Evolutionary conservation across 352 stramenopile genomes (phyloP), one percentile per base, ranked within the genome.

Genomic region (Phytophthora foliorum): DNA sequence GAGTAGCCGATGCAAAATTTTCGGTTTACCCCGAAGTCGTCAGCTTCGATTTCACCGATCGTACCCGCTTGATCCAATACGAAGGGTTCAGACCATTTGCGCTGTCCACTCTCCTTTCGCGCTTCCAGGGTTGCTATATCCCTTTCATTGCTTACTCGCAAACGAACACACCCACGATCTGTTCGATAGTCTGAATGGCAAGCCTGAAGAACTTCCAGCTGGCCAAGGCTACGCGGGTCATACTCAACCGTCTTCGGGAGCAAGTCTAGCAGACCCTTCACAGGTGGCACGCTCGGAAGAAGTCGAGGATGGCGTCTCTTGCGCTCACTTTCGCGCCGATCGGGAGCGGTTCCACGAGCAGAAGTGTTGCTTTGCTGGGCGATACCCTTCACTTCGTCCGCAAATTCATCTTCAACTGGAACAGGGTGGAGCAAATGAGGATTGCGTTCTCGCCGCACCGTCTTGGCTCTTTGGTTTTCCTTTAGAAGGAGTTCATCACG

Each of bases 1-100:
- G 86, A 92, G 68, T 93, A 95, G 1, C 89, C 89, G 22, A 97
- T 88, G 36, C 82, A 91, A 71, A 88, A 94, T 53, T 88, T 88
- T 24, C 83, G 75, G 50, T 91, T 85, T 31, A 69, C 63, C 21
- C 64, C 77, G 22, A 79, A 90, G 62, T 94, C 81, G n/a, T 81
- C 78, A 3, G 86, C 70, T 61, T 94, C 85, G 54, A 94, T 76
- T 48, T 94, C 84, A 21, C 86, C 88, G 55, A 82, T 88, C 10
- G 88, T 94, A 38, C 88, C 88, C 1, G 80, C 82, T 72, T 94
- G 81, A 54, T 95, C 88, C 31, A 95, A 55, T 22, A 89, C 73
- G 56, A 95, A 78, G 4, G 81, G 59, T 3, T 92, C 74, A 2
- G 88, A 93, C 88, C 88, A 95, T 55, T 88, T 91, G 9, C 77